phyloP scores from a whole-genome alignment of 768 basidiomycete genomes.

The Cystofilobasidium ferigula region DNA sequence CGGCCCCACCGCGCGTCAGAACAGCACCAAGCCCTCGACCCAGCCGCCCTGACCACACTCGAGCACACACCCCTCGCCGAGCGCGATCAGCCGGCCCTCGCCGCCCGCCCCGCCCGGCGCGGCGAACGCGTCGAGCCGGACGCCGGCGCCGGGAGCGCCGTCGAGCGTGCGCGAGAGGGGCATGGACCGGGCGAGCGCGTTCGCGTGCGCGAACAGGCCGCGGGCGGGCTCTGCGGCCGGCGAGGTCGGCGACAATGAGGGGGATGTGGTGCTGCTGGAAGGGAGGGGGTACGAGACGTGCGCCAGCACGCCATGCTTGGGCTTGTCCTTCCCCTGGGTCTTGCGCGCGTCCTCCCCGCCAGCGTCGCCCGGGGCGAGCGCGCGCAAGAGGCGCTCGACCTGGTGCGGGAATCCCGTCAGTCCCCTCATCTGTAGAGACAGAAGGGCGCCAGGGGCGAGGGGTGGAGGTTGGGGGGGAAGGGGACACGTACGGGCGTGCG shows the following conservation, averaged over 20 bases:
- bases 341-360: too few species aligned
- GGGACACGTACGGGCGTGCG: neutral
- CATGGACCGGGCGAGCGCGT: neutral
- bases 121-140: neutral
- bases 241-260: neutral
- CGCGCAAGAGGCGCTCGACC: too few species aligned
- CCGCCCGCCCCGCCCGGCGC: neutral
- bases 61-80: neutral
- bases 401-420: too few species aligned
- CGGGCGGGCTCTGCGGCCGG: neutral
- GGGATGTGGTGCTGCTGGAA: neutral
- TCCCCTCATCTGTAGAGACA: too few species aligned
- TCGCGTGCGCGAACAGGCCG: neutral
- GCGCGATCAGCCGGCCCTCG: neutral
- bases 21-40: neutral
- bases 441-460: neutral
- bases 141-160: neutral
- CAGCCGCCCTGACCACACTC: neutral
- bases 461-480: neutral
- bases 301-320: neutral
- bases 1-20: too few species aligned
- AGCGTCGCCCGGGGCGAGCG: too few species aligned
- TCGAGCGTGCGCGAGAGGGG: neutral
- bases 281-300: neutral
- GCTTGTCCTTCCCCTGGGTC: too few species aligned